Evolutionary conservation across 805 yeast species (phyloP).

Genomic region (Metschnikowia arizonensis): DNA sequence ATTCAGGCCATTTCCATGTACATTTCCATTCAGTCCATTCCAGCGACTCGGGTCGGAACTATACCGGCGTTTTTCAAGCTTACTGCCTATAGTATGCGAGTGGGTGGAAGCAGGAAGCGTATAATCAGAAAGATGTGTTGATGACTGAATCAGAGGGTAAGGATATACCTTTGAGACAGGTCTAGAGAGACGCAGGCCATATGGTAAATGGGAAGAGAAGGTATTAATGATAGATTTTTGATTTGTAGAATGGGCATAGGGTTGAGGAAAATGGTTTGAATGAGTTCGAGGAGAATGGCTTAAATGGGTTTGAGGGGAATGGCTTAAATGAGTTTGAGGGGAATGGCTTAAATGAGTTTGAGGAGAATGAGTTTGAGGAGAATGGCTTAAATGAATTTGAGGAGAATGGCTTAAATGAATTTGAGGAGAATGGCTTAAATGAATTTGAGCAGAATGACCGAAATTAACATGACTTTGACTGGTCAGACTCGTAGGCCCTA

Average conservation of each 20-base stretch:
- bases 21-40: not conserved
- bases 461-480: not conserved
- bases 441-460: no score
- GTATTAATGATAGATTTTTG: not conserved
- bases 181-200: slow-evolving; percentile 3
- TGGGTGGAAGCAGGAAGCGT: slow-evolving; percentile 2
- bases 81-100: not conserved
- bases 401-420: no score
- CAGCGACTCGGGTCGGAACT: slow-evolving; percentile 1
- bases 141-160: slow-evolving; percentile 4
- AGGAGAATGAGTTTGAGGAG: no score
- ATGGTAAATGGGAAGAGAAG: slow-evolving; percentile 6
- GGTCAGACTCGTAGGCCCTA: not conserved
- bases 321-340: no score
- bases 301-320: no score
- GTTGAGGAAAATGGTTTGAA: no score
- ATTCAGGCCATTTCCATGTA: no score
- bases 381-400: no score
- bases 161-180: not conserved
- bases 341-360: no score
- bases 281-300: no score
- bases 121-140: not conserved
- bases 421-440: no score
- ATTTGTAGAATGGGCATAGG: no score
- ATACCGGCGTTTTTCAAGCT: not conserved